Evolutionary conservation across 768 basidiomycete genomes (phyloP).

Genomic region (Naganishia onofrii): DNA sequence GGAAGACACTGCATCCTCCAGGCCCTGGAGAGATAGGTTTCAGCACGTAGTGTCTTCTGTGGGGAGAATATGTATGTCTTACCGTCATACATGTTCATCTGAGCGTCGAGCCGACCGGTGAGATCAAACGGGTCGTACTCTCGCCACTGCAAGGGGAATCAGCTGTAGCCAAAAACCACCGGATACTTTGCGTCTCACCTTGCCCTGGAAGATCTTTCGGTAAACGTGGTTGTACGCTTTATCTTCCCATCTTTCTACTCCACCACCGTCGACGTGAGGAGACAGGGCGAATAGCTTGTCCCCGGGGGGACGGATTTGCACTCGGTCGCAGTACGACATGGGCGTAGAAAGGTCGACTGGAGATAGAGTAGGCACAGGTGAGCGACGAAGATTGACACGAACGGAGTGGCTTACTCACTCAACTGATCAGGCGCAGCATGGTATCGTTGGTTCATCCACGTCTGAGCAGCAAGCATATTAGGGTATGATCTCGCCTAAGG

Average conservation of each 20-base stretch:
- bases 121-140: conserved; percentile 42
- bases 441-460: conserved; percentile 68
- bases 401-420: not conserved
- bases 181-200: not conserved
- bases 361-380: too few relatives aligned
- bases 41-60: not conserved
- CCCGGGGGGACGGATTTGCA: conserved; percentile 67
- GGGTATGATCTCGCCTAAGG: conserved; percentile 54
- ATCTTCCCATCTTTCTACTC: conserved; percentile 62
- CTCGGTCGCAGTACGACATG: conserved; percentile 24
- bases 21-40: not conserved
- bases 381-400: not conserved
- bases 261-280: conserved; percentile 67
- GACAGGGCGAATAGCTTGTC: conserved; percentile 67
- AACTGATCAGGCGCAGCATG: conserved; percentile 6
- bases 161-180: not conserved
- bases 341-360: conserved; percentile 5
- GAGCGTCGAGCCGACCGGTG: conserved; percentile 53
- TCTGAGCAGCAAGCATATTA: conserved; percentile 56
- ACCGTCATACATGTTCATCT: conserved; percentile 64
- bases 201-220: conserved; percentile 62
- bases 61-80: not conserved
- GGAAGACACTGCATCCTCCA: conserved; percentile 48
- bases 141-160: conserved; percentile 33
- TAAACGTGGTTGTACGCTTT: conserved; percentile 37